A percentile compares a stretch with the other conserved stretches of the same genome.
Evolutionary conservation across 345 rosid species (phyloP).

Genomic region (Bruguiera sexangula): DNA sequence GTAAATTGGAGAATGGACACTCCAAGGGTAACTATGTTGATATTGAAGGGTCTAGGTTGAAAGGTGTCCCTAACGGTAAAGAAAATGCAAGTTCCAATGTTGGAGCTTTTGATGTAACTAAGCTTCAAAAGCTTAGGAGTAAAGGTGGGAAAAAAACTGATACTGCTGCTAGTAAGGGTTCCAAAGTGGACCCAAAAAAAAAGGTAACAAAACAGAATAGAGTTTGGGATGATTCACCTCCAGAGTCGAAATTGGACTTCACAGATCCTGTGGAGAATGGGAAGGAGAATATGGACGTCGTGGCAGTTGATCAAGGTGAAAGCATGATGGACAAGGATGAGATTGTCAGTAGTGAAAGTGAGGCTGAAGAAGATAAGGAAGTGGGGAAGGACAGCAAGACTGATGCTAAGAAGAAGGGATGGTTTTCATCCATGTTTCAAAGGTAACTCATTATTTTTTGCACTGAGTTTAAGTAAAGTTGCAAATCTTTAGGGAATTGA

Average conservation of each 20-base stretch:
- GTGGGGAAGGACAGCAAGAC: slow-evolving; percentile 57
- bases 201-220: slow-evolving; percentile 77
- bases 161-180: slow-evolving; percentile 62
- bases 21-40: slow-evolving; percentile 44
- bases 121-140: slow-evolving; percentile 79
- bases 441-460: slow-evolving; percentile 42
- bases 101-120: slow-evolving; percentile 83
- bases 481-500: neutral
- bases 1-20: slow-evolving; percentile 61
- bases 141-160: slow-evolving; percentile 92
- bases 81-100: slow-evolving; percentile 65
- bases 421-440: slow-evolving; percentile 97
- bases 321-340: slow-evolving; percentile 99
- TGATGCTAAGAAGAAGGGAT: slow-evolving; percentile 79
- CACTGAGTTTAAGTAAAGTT: neutral
- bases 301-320: slow-evolving; percentile 81
- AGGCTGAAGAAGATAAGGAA: slow-evolving; percentile 66
- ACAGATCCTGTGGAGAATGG: slow-evolving; percentile 66
- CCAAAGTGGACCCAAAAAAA: slow-evolving; percentile 74
- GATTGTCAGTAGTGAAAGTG: slow-evolving; percentile 78
- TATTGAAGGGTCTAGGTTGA: slow-evolving; percentile 42
- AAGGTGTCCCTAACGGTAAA: slow-evolving; percentile 61
- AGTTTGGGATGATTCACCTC: slow-evolving; percentile 90
- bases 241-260: slow-evolving; percentile 71
- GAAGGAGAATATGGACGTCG: slow-evolving; percentile 48